phyloP scores from a whole-genome alignment of 495 filamentous ascomycete species.

The Hypomontagnella submonticulosa region DNA sequence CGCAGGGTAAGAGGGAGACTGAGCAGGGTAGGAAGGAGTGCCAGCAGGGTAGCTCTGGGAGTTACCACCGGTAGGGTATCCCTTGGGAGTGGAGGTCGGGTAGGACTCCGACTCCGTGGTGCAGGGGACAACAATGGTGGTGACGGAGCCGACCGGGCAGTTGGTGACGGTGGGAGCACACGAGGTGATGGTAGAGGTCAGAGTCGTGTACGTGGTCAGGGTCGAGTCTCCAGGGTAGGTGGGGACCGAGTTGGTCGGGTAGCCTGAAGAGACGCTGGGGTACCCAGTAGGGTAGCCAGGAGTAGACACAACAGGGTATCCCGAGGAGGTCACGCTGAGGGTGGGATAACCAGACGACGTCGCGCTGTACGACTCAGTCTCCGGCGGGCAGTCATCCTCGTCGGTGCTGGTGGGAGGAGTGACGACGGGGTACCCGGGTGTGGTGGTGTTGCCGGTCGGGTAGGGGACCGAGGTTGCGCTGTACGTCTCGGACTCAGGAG shows the following conservation, averaged over 20 bases:
- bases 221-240: constrained; percentile 25
- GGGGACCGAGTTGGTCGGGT: constrained; percentile 14
- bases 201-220: constrained; percentile 29
- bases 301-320: neutral
- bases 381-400: constrained; percentile 3
- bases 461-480: constrained; percentile 22
- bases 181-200: constrained; percentile 58
- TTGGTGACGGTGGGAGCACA: constrained; percentile 62
- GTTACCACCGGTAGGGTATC: constrained; percentile 5
- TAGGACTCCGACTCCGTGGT: constrained; percentile 27
- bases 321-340: constrained; percentile 2
- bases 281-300: constrained; percentile 27
- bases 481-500: constrained; percentile 23
- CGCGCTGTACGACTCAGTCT: neutral
- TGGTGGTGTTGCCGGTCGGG: constrained; percentile 19
- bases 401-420: constrained; percentile 14
- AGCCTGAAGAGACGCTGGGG: constrained; percentile 14
- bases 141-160: constrained; percentile 57
- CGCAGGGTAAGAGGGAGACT: constrained; percentile 15
- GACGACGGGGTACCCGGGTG: constrained; percentile 33
- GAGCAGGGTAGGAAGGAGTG: constrained; percentile 12
- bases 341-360: constrained; percentile 5
- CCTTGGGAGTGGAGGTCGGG: constrained; percentile 12
- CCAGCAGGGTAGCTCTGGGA: constrained; percentile 25
- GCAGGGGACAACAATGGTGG: constrained; percentile 30